Conservation (phyloP, 2,329 filamentous ascomycete genomes). For the Aspergillus sp. region DNA sequence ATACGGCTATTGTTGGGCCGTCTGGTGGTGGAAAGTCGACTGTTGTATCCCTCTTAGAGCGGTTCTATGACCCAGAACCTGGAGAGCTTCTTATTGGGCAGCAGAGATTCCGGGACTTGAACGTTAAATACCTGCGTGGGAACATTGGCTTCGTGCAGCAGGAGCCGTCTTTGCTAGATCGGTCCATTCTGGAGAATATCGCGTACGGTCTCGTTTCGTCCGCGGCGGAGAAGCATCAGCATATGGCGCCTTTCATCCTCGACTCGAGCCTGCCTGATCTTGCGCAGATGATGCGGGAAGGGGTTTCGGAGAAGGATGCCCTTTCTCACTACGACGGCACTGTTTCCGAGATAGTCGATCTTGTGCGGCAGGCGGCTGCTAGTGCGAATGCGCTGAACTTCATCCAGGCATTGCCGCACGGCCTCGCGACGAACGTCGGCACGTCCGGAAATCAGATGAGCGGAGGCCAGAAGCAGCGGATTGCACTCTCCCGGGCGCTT, state of each 20-base stretch:
- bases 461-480: constrained; percentile 80
- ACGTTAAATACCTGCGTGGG: constrained; percentile 26
- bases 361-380: constrained; percentile 20
- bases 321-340: constrained; percentile 12
- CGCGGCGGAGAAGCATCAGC: constrained; percentile 14
- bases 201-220: constrained; percentile 41
- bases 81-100: constrained; percentile 24
- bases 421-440: constrained; percentile 27
- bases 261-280: constrained; percentile 18
- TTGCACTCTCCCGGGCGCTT: constrained; percentile 76
- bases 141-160: constrained; percentile 40
- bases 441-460: constrained; percentile 19
- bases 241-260: constrained; percentile 16
- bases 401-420: constrained; percentile 16
- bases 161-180: constrained; percentile 42
- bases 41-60: constrained; percentile 26
- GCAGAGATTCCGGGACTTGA: constrained; percentile 21
- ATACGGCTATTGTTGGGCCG: constrained; percentile 40
- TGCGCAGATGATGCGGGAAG: constrained; percentile 14
- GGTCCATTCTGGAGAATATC: constrained; percentile 47
- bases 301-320: constrained; percentile 15
- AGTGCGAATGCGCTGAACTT: constrained; percentile 19
- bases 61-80: constrained; percentile 28
- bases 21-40: constrained; percentile 47
- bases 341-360: constrained; percentile 18